Evolutionary conservation across 768 basidiomycete genomes (phyloP).

Genomic region (Leccinum uliginosum): DNA sequence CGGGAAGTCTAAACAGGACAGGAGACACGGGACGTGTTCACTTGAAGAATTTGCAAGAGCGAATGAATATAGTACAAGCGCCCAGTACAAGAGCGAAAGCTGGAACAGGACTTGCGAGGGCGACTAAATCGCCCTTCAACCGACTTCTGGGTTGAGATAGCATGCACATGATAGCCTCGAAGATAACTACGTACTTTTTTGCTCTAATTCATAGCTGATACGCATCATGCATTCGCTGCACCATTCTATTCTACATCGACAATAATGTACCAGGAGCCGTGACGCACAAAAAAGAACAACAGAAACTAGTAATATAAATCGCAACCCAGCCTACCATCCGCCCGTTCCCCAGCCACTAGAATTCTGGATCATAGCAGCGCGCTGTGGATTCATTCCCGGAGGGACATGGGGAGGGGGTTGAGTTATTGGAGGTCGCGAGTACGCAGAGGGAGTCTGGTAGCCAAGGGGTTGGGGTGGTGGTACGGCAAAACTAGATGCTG

Average conservation of each 20-base stretch:
- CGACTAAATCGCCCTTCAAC: neutral
- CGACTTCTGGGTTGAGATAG: neutral
- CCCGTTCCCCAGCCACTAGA: conserved; percentile 34
- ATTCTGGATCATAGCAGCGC: conserved; percentile 62
- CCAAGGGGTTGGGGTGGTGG: conserved; percentile 35
- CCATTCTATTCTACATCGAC: conserved; percentile 27
- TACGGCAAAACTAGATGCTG: conserved; percentile 27
- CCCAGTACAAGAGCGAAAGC: conserved; percentile 28
- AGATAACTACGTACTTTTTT: neutral
- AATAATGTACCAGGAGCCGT: conserved; percentile 17
- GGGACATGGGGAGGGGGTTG: conserved; percentile 44
- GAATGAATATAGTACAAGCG: conserved; percentile 23
- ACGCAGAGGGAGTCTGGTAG: conserved; percentile 37
- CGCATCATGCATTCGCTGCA: conserved; percentile 11
- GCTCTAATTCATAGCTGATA: neutral
- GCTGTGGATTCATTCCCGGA: conserved; percentile 61
- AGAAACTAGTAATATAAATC: conserved; percentile 16
- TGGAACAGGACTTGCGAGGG: conserved; percentile 37
- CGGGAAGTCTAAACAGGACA: conserved; percentile 26
- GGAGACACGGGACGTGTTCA: conserved; percentile 35
- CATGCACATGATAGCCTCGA: neutral
- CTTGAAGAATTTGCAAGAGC: conserved; percentile 31
- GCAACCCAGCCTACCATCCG: conserved; percentile 27
- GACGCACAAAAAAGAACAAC: conserved; percentile 15
- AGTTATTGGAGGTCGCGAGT: conserved; percentile 38